Evolutionary conservation across 2,329 filamentous ascomycete genomes (phyloP).

Genomic region (Xylaria sp.): DNA sequence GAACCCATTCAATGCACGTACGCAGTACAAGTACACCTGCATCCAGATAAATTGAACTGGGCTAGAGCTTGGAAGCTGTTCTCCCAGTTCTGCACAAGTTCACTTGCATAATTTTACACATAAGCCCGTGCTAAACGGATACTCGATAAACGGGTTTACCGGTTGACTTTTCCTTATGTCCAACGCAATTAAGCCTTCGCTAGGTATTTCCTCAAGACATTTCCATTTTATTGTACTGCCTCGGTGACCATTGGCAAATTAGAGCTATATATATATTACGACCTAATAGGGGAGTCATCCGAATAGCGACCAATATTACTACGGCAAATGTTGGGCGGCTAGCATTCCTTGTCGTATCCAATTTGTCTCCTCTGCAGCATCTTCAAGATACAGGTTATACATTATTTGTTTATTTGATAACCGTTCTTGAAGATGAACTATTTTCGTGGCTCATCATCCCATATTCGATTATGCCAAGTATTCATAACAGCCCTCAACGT

Average conservation of each 20-base stretch:
- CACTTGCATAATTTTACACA: neutral
- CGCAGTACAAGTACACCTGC: too few relatives aligned
- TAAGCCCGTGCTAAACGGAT: slow-evolving; percentile 1
- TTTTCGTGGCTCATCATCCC: neutral
- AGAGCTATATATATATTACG: neutral
- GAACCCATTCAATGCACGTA: too few relatives aligned
- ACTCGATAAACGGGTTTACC: neutral
- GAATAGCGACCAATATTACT: neutral
- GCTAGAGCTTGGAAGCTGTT: neutral
- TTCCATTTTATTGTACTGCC: neutral
- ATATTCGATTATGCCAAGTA: neutral
- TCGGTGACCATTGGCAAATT: neutral
- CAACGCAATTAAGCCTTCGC: too few relatives aligned
- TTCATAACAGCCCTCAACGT: neutral
- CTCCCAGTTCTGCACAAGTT: neutral
- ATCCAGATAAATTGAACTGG: neutral
- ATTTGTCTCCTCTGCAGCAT: neutral
- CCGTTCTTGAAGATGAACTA: neutral
- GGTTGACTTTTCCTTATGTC: too few relatives aligned
- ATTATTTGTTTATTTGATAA: neutral
- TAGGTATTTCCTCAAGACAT: neutral
- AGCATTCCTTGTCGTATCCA: too few relatives aligned
- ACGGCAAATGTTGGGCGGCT: neutral
- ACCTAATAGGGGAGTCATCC: neutral
- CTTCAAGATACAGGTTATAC: neutral